Evolutionary conservation across 78 protist species (phyloP).

Genomic region (slime mould (Dictyostelium discoideum)): dicty_2.7 NC_007090.3:4704001-4704500

Average conservation of each 20-base stretch:
- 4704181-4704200: conserved; percentile 59
- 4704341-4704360: not conserved
- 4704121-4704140: not conserved
- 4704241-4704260: not conserved
- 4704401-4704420: too few species aligned
- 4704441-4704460: too few species aligned
- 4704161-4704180: conserved; percentile 35
- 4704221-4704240: conserved; percentile 51
- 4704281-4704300: not conserved
- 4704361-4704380: too few species aligned
- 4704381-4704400: too few species aligned
- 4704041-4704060: not conserved
- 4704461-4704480: too few species aligned
- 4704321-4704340: not conserved
- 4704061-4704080: too few species aligned
- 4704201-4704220: conserved; percentile 1
- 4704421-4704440: too few species aligned
- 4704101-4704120: not conserved
- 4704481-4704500: not conserved
- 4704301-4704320: not conserved
- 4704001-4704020: not conserved
- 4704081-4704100: not conserved
- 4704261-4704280: not conserved
- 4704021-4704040: not conserved
- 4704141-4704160: not conserved